These are phyloP conservation scores for Termitomyces bulborhizus DNA, from an alignment of 768 basidiomycete species.

Conservation along the genomic window DNA sequence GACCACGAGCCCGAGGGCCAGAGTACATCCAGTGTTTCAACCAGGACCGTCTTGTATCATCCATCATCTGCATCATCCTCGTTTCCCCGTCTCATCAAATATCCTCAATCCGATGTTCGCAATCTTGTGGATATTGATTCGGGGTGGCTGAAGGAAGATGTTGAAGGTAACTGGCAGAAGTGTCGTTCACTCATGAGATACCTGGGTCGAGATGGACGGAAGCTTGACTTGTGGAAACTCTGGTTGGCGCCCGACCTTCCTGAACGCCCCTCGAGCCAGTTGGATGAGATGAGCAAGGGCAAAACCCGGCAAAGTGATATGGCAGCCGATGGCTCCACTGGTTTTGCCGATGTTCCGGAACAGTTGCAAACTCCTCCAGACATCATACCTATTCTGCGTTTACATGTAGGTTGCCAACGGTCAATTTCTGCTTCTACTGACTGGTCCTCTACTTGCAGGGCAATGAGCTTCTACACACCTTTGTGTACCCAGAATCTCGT, in stretches of 20 bases:
- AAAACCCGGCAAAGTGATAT: slow-evolving; percentile 29
- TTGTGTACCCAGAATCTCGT: slow-evolving; percentile 74
- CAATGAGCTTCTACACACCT: slow-evolving; percentile 46
- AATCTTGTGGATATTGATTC: slow-evolving; percentile 20
- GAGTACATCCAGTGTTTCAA: slow-evolving; percentile 1
- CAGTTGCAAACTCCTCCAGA: slow-evolving; percentile 23
- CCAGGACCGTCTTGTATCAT: slow-evolving; percentile 6
- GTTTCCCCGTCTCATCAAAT: slow-evolving; percentile 19
- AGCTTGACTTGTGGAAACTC: slow-evolving; percentile 66
- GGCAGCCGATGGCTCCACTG: slow-evolving; percentile 23
- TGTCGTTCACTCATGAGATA: slow-evolving; percentile 46
- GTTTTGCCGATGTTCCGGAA: slow-evolving; percentile 15
- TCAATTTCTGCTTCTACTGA: background rate
- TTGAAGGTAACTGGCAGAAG: slow-evolving; percentile 53
- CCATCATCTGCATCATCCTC: slow-evolving; percentile 29
- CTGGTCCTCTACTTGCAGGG: slow-evolving; percentile 31
- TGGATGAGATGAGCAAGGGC: slow-evolving; percentile 8
- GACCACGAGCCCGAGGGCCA: slow-evolving; percentile 9
- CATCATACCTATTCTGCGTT: slow-evolving; percentile 45
- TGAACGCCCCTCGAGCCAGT: background rate
- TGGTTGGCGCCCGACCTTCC: slow-evolving; percentile 43
- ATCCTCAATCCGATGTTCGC: slow-evolving; percentile 7
- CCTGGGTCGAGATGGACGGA: slow-evolving; percentile 61
- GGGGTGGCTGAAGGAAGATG: slow-evolving; percentile 50
- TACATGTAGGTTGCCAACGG: slow-evolving; percentile 43